Percentiles rank a stretch among this genome's conserved stretches.
phyloP scores from a whole-genome alignment of 495 filamentous ascomycete genomes.

The Penicillium paxilli region DNA sequence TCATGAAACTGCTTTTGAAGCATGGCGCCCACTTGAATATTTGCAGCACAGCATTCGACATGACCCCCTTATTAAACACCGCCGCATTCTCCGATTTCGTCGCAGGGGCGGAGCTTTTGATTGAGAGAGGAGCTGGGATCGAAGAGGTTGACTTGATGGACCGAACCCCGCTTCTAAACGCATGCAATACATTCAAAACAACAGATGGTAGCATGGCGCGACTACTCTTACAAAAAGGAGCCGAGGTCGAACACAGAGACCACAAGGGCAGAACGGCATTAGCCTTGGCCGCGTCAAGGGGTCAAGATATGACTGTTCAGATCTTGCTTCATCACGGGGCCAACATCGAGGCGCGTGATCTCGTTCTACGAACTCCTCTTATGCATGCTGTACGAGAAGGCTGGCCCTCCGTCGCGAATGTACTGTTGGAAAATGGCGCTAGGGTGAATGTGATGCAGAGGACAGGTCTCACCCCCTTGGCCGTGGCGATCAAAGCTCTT shows the following conservation, averaged over 20 bases:
- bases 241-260: slow-evolving; percentile 1
- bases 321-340: neutral
- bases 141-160: neutral
- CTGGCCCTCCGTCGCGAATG: neutral
- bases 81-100: neutral
- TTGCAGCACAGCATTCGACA: neutral
- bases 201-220: neutral
- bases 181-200: neutral
- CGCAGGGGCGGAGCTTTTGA: neutral
- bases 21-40: neutral
- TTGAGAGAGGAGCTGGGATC: neutral
- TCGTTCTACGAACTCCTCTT: neutral
- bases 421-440: neutral
- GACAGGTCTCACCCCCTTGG: neutral
- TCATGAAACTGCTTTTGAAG: neutral
- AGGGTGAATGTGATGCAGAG: neutral
- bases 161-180: neutral
- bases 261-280: neutral
- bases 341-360: neutral
- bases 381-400: neutral
- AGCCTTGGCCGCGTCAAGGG: neutral
- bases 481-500: neutral
- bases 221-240: neutral
- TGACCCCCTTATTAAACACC: neutral
- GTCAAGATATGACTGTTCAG: neutral